Base-by-base conservation (phyloP, 2,329 filamentous ascomycete genomes). In the Stagonosporopsis vannaccii region DNA sequence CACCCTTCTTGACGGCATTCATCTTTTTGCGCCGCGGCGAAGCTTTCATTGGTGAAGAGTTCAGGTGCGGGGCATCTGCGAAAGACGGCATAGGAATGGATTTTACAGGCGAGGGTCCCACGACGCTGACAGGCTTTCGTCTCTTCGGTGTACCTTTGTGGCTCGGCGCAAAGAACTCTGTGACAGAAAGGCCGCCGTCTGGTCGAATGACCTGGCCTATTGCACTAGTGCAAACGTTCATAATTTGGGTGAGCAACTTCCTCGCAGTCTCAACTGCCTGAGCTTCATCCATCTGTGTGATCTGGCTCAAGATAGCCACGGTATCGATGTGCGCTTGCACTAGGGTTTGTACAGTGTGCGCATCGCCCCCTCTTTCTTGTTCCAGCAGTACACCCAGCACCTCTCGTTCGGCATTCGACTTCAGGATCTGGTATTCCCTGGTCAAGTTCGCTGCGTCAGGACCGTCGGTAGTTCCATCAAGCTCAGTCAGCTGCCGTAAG, bases 271-370 rank as follows among this genome's bases (percentile, higher is more conserved):
- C 81, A 2, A 97, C 84, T 1, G 94, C 95, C 59, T 96, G 89
- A 30, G 89, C 86, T 72, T 96, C 91, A 55, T 84, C 89, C 87
- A 98, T 92, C 32, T 85, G 82, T 65, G 94, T 85, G 22, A 95
- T 91, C 63, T 91, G 90, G 51, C 89, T 87, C 50, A 99, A 85
- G 0, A 92, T 91, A 4, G 91, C 82, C 58, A 98, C 85, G 2
- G 93, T 94, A 68, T 97, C 93, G 66, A 99, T 96, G 69, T 98
- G 94, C 12, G 94, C 91, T 49, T 90, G 89, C 11, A 98, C 84
- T 51, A 99, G 83, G 45, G 91, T 85, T 75, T 97, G 93, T 69
- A 97, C 83, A 62, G 90, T 86, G 17, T 85, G 86, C 19, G 88
- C 86, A 71, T 97, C 92, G 12, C 89, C 90, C 23, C 84, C 82